A percentile compares a stretch with the other conserved stretches of the same genome.
These are phyloP conservation scores for Coelastrella sp. DNA, from an alignment of 139 green algal species.

Conservation along the genomic window DNA sequence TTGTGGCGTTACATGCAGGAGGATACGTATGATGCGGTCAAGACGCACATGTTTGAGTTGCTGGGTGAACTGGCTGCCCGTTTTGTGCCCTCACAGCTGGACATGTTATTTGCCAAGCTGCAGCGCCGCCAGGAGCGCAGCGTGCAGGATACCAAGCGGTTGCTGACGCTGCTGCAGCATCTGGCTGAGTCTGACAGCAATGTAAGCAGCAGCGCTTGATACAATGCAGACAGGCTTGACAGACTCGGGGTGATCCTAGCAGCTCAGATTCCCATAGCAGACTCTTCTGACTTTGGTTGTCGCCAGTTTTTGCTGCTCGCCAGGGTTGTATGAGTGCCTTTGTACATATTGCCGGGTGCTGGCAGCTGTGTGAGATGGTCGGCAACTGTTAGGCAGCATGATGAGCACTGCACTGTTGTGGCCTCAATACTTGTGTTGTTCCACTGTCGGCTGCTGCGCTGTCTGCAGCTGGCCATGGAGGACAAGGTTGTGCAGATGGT, in stretches of 20 bases:
- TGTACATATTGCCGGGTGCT: too few relatives aligned
- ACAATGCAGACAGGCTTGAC: not conserved
- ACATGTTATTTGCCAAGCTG: conserved; percentile 68
- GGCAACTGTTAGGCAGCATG: too few relatives aligned
- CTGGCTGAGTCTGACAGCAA: conserved; percentile 58
- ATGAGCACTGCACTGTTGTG: too few relatives aligned
- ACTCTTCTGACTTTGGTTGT: too few relatives aligned
- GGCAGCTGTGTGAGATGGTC: too few relatives aligned
- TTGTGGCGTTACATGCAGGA: conserved; percentile 39
- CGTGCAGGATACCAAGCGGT: conserved; percentile 52
- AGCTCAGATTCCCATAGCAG: not conserved
- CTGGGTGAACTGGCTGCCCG: conserved; percentile 75
- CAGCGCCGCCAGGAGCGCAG: conserved; percentile 24
- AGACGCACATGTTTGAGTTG: conserved; percentile 82
- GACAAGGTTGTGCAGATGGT: conserved; percentile 64
- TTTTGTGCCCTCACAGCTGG: conserved; percentile 63
- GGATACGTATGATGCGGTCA: conserved; percentile 89
- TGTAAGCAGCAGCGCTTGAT: conserved; percentile 28
- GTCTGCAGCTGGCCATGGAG: conserved; percentile 45
- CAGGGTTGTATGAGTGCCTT: too few relatives aligned
- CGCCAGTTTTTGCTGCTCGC: too few relatives aligned
- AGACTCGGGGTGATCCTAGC: not conserved
- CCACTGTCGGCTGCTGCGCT: not conserved
- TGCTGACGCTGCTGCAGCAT: conserved; percentile 63
- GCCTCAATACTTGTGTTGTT: too few relatives aligned